Percentiles rank a stretch among this genome's conserved stretches.
Evolutionary conservation across 371 early-diverging fungal species (phyloP).

Genomic region (Coemansia sp.): DNA sequence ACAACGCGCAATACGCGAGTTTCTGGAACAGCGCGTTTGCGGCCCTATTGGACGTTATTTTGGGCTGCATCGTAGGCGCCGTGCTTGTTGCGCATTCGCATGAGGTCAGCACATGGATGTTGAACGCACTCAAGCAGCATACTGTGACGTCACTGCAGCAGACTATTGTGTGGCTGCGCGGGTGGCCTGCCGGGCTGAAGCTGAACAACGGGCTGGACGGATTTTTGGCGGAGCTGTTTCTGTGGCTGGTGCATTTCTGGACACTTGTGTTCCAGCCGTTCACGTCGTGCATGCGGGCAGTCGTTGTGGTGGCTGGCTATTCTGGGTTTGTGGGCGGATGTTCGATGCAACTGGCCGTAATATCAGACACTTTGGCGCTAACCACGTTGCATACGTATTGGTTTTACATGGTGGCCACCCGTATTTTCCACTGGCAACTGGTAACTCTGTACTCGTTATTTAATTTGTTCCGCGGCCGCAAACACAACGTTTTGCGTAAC

Average conservation of each 20-base stretch:
- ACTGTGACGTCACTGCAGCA: slow-evolving; percentile 62
- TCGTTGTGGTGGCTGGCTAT: slow-evolving; percentile 73
- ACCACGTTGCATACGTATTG: slow-evolving; percentile 87
- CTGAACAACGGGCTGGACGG: slow-evolving; percentile 84
- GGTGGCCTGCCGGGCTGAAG: slow-evolving; percentile 95
- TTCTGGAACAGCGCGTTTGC: slow-evolving; percentile 96
- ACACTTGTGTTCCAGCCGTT: slow-evolving; percentile 54
- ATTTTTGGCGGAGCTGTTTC: slow-evolving; percentile 90
- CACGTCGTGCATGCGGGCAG: slow-evolving; percentile 56
- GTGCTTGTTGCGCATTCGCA: slow-evolving; percentile 65
- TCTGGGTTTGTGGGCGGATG: slow-evolving; percentile 78
- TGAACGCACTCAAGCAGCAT: slow-evolving; percentile 53
- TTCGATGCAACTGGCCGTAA: slow-evolving; percentile 77
- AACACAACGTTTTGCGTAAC: slow-evolving; percentile 82
- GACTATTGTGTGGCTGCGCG: slow-evolving; percentile 86
- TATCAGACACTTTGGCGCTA: slow-evolving; percentile 79
- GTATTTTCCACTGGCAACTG: slow-evolving; percentile 91
- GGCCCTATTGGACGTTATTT: slow-evolving; percentile 87
- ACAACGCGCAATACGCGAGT: slow-evolving; percentile 57
- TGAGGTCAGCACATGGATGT: slow-evolving; percentile 58
- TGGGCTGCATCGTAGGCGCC: slow-evolving; percentile 80
- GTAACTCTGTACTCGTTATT: slow-evolving; percentile 79
- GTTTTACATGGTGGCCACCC: slow-evolving; percentile 90
- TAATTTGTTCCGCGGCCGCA: slow-evolving; percentile 91
- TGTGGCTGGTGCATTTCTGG: slow-evolving; percentile 91